Percentiles rank a stretch among this genome's conserved stretches.
These are phyloP conservation scores for Eucalyptus pauciflora DNA, from an alignment of 345 rosid species.

Conservation along the genomic window DNA sequence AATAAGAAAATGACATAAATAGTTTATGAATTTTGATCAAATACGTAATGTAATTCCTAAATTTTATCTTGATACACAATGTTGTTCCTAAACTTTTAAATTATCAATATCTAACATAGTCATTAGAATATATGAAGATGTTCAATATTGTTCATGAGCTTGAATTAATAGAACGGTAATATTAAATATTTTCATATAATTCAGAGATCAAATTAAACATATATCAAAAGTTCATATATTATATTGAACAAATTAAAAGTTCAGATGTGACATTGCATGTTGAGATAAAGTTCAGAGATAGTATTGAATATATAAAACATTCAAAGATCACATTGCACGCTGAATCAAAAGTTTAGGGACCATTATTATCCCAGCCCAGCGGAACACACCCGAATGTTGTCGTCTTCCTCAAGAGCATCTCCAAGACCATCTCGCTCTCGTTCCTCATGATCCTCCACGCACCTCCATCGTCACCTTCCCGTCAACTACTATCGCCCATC, in stretches of 20 bases:
- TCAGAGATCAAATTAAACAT: rapidly evolving
- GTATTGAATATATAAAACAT: too few relatives aligned
- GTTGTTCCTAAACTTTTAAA: too few relatives aligned
- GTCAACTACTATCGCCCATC: too few relatives aligned
- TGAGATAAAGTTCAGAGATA: rapidly evolving
- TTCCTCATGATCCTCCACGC: neutral
- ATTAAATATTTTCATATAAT: neutral
- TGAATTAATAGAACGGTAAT: rapidly evolving
- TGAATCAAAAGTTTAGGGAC: too few relatives aligned
- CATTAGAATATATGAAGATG: too few relatives aligned
- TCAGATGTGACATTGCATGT: rapidly evolving
- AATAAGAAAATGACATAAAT: too few relatives aligned
- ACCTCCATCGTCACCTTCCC: too few relatives aligned
- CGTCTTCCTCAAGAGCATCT: neutral
- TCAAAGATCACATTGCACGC: rapidly evolving
- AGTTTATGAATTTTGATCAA: too few relatives aligned
- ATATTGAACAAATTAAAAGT: too few relatives aligned
- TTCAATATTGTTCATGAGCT: neutral
- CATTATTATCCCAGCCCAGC: neutral
- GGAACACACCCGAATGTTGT: neutral
- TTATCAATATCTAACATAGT: too few relatives aligned
- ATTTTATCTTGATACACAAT: rapidly evolving
- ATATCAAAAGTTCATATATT: too few relatives aligned
- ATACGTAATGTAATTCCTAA: rapidly evolving
- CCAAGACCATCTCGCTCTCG: neutral